Evolutionary conservation across 1,284 basidiomycete genomes (phyloP).

Genomic region (Ceratobasidium sp.): DNA sequence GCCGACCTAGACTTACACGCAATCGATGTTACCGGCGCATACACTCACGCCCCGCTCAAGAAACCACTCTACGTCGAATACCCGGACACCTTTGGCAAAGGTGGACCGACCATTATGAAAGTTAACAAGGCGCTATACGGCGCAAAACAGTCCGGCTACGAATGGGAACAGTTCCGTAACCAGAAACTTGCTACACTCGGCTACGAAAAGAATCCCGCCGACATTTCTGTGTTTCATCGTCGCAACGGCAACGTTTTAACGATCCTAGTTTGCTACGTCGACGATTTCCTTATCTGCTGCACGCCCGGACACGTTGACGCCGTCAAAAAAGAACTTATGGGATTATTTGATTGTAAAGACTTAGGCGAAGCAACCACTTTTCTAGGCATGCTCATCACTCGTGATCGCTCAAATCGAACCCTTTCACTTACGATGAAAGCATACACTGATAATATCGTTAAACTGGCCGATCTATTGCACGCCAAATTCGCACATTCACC

Average conservation of each 20-base stretch:
- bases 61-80: slow-evolving; percentile 9
- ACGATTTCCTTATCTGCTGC: too few relatives aligned
- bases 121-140: slow-evolving; percentile 17
- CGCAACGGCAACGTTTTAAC: background rate
- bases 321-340: slow-evolving; percentile 2
- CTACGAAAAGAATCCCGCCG: background rate
- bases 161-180: slow-evolving; percentile 11
- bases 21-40: background rate
- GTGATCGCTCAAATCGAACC: slow-evolving; percentile 14
- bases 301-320: slow-evolving; percentile 11
- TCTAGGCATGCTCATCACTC: slow-evolving; percentile 44
- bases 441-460: too few relatives aligned
- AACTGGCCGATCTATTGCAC: too few relatives aligned
- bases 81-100: slow-evolving; percentile 1
- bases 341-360: slow-evolving; percentile 33
- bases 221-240: slow-evolving; percentile 7
- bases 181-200: background rate
- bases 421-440: slow-evolving; percentile 15
- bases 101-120: slow-evolving; percentile 20
- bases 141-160: background rate
- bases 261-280: slow-evolving; percentile 14
- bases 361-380: slow-evolving; percentile 46
- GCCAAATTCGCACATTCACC: slow-evolving; percentile 7
- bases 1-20: slow-evolving; percentile 12
- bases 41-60: slow-evolving; percentile 13